phyloP scores from a whole-genome alignment of 2,329 filamentous ascomycete genomes.

The Myriosclerotinia duriaeana region DNA sequence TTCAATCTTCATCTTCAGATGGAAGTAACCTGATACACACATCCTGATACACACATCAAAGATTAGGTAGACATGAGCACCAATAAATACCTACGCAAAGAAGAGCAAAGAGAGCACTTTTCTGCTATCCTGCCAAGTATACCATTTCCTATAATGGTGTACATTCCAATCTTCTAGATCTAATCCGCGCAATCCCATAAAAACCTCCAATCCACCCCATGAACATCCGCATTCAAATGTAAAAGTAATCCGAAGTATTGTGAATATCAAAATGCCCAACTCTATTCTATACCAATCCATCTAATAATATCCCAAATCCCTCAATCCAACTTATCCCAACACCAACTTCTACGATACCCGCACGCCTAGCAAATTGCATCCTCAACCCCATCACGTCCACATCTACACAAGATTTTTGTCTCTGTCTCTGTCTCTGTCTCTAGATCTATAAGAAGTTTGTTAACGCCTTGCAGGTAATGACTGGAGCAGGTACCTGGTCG shows the following conservation, averaged over 20 bases:
- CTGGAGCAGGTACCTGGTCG: conserved; percentile 17
- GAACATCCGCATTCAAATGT: background rate
- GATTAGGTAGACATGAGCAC: background rate
- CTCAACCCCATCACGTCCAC: background rate
- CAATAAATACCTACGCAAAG: background rate
- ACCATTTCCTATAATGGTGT: background rate
- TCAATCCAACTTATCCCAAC: background rate
- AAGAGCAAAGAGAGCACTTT: background rate
- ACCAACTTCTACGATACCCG: background rate
- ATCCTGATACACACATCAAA: background rate
- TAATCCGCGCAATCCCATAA: background rate
- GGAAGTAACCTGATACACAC: background rate
- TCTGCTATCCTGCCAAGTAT: too few species aligned
- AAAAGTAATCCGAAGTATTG: background rate
- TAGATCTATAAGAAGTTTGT: conserved; percentile 17
- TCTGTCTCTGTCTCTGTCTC: background rate
- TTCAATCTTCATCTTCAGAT: background rate
- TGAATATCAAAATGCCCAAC: background rate
- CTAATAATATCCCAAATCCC: background rate
- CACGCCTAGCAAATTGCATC: background rate
- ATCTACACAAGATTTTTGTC: background rate
- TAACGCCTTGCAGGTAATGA: conserved; percentile 11
- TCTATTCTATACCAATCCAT: background rate
- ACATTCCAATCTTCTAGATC: background rate
- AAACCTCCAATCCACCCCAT: background rate